Percentiles rank a stretch among this genome's conserved stretches.
These are phyloP conservation scores for Collariella sp. DNA, from an alignment of 495 filamentous ascomycete genomes.

Conservation along the genomic window DNA sequence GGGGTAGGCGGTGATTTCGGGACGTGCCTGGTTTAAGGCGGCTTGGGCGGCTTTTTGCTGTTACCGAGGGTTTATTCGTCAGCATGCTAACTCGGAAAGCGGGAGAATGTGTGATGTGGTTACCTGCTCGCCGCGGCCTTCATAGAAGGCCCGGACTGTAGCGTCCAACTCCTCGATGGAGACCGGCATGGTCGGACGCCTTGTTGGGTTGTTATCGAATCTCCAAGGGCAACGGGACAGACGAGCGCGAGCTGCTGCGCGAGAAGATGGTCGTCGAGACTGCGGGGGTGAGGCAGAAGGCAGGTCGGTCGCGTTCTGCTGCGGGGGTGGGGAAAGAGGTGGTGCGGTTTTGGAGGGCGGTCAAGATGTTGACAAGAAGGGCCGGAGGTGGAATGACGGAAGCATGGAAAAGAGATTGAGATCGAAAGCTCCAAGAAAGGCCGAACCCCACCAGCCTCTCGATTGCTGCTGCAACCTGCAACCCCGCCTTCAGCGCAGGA, in stretches of 20 bases:
- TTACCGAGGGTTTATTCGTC: constrained; percentile 19
- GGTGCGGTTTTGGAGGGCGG: constrained; percentile 7
- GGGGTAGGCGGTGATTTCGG: background rate
- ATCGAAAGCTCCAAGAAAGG: constrained; percentile 32
- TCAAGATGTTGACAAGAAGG: constrained; percentile 7
- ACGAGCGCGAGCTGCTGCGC: background rate
- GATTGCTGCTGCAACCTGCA: constrained; percentile 28
- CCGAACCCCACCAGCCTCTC: constrained; percentile 35
- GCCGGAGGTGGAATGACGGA: constrained; percentile 23
- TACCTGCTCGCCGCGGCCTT: constrained; percentile 88
- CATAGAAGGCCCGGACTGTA: constrained; percentile 93
- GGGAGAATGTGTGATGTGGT: constrained; percentile 20
- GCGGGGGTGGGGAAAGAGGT: background rate
- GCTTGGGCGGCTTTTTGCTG: constrained; percentile 97
- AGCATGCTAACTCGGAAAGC: constrained; percentile 18
- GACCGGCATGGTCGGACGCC: constrained; percentile 42
- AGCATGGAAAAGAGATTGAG: constrained; percentile 28
- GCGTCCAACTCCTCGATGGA: constrained; percentile 87
- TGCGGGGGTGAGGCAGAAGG: constrained; percentile 4
- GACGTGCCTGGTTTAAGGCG: constrained; percentile 81
- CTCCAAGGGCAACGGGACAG: background rate
- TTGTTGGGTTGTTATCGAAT: constrained; percentile 5
- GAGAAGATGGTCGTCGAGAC: background rate
- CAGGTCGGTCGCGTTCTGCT: constrained; percentile 1
- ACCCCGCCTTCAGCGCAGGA: constrained; percentile 20